Base-by-base conservation (phyloP, 495 filamentous ascomycete species). In the Neurospora sp. region DNA sequence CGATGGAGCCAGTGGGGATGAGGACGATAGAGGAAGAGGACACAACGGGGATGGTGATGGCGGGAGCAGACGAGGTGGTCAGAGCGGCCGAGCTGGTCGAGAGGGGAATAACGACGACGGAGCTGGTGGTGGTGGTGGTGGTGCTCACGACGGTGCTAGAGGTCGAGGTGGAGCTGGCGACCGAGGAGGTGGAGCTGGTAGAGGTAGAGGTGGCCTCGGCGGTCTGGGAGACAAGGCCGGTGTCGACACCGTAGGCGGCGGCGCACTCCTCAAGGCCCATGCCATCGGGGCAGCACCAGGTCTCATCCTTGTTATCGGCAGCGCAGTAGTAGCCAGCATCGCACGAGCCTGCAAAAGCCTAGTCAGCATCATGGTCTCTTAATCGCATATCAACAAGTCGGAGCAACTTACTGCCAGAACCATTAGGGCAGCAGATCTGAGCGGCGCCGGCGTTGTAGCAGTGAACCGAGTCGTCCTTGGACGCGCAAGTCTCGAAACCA, bases 261-360 rank as follows among this genome's bases (percentile, higher is more conserved):
- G 85, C 85, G 78, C 85, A 86, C n/a, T 80, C 77, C 48, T 71
- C 72, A 66, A 85, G 76, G 59, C 77, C 78, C 79, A 84, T 81
- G 48, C 75, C 79, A 23, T 85, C 76, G 40, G 83, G 83, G 79
- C 85, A 86, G 79, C 85, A 86, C 82, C 81, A 84, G 23, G 84
- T 85, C 71, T 79, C 76, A 70, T 77, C 75, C 48, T 75, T 71
- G 31, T 73, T 76, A 70, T 85, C 83, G 70, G 79, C 76, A 3
- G 84, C 78, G 78, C 85, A 86, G 78, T 84, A 86, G 78, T 82
- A 86, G 20, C 84, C 85, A 20, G 75, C 69, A 37, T 86, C 84
- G 76, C 85, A 86, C 41, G 85, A 83, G 75, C 81, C 85, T 86
- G 71, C 12, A 18, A 46, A 44, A 72, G 23, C 42, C 70, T 71